phyloP scores from a whole-genome alignment of 75 land plant genomes.

The Chamaecyparis obtusa region DNA sequence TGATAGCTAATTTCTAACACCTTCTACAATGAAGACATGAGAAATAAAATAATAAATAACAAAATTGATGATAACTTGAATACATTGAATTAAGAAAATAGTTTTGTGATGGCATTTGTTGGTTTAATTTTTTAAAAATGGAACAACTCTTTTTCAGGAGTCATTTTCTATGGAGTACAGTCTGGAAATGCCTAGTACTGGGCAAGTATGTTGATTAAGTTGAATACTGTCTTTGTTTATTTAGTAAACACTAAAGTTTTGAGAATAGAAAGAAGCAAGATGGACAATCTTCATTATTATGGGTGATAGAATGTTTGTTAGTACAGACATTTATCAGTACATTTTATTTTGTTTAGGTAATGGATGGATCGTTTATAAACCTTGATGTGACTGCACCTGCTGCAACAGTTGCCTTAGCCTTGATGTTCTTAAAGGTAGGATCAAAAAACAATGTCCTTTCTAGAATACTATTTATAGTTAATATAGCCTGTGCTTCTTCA shows the following conservation, averaged over 20 bases:
- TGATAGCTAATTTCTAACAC: neutral
- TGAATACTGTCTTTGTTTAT: neutral
- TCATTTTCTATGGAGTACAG: conserved; percentile 6
- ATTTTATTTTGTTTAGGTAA: conserved; percentile 39
- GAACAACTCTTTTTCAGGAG: conserved; percentile 2
- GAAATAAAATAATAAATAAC: neutral
- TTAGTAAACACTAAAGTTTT: neutral
- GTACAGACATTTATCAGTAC: neutral
- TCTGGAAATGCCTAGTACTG: conserved; percentile 1
- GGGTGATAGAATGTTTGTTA: conserved; percentile 8
- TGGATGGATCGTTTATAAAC: conserved; percentile 81
- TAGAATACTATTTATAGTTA: neutral
- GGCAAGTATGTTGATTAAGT: conserved; percentile 2
- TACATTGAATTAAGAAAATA: neutral
- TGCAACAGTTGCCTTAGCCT: conserved; percentile 88
- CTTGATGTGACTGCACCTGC: conserved; percentile 99
- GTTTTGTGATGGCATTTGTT: neutral
- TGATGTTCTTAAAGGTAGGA: conserved; percentile 91
- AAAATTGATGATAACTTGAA: neutral
- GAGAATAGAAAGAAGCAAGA: neutral
- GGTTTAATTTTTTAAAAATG: neutral
- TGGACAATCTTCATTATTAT: neutral
- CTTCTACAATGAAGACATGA: neutral
- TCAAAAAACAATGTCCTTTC: neutral
- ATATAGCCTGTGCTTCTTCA: neutral